Percentiles rank a stretch among this genome's conserved stretches.
These are phyloP conservation scores for Aspergillus texensis DNA, from an alignment of 2,329 filamentous ascomycete species.

Conservation along the genomic window DNA sequence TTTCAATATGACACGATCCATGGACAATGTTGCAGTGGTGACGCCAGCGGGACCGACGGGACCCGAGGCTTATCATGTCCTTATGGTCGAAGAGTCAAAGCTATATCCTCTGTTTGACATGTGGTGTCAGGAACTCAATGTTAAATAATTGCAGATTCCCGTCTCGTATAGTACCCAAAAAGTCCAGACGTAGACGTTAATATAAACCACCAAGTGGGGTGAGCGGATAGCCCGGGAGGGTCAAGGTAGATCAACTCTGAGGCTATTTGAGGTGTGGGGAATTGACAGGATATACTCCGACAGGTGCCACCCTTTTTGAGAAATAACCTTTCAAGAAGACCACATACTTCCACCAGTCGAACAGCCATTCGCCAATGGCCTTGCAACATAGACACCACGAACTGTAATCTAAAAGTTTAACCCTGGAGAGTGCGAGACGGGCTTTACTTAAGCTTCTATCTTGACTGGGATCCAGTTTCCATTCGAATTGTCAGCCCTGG, in stretches of 20 bases:
- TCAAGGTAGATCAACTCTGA: neutral
- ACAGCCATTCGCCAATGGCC: neutral
- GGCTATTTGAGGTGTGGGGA: neutral
- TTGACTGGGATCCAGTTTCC: neutral
- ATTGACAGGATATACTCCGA: neutral
- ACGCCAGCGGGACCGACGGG: slow-evolving; percentile 11
- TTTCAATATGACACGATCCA: slow-evolving; percentile 9
- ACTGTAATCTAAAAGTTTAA: neutral
- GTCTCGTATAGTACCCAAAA: neutral
- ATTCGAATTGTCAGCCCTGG: neutral
- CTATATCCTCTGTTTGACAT: neutral
- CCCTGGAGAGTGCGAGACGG: too few relatives aligned
- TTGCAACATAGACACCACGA: neutral
- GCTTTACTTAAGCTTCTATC: neutral
- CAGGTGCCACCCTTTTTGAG: neutral
- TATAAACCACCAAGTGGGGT: neutral
- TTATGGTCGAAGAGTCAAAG: neutral
- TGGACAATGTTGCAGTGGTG: slow-evolving; percentile 12
- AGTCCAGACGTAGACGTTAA: neutral
- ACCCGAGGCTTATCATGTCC: neutral
- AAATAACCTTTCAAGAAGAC: neutral
- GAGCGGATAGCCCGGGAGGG: neutral
- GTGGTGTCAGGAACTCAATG: neutral
- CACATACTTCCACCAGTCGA: neutral
- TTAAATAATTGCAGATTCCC: too few relatives aligned